phyloP scores from a whole-genome alignment of 1,284 basidiomycete species.

The Cystobasidium pallidum region DNA sequence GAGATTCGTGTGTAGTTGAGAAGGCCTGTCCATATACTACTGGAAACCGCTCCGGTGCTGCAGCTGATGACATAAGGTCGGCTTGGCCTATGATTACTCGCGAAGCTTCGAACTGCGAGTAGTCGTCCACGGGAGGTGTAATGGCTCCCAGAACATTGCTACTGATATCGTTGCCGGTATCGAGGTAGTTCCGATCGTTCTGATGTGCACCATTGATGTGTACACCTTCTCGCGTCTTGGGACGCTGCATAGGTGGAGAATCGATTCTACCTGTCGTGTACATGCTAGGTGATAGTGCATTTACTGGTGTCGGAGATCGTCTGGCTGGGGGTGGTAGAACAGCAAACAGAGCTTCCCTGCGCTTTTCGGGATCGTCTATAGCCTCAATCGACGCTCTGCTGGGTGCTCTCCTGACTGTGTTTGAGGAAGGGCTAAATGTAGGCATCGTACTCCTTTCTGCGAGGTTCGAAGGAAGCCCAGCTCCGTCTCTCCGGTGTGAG shows the following conservation, averaged over 20 bases:
- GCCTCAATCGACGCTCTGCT: slow-evolving; percentile 28
- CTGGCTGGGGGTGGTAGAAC: slow-evolving; percentile 32
- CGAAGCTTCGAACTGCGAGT: slow-evolving; percentile 29
- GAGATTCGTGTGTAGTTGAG: slow-evolving; percentile 33
- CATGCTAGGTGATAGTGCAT: slow-evolving; percentile 17
- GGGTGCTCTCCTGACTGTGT: not conserved
- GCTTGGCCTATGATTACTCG: slow-evolving; percentile 41
- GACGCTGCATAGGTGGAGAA: not conserved
- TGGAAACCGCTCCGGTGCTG: slow-evolving; percentile 26
- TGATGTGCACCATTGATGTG: not conserved
- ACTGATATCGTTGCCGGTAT: not conserved
- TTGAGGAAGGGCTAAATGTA: not conserved
- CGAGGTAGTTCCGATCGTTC: not conserved
- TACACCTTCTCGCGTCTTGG: not conserved
- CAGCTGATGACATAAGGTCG: slow-evolving; percentile 24
- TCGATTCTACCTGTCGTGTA: slow-evolving; percentile 13
- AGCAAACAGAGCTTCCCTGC: slow-evolving; percentile 40
- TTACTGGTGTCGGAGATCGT: slow-evolving; percentile 31
- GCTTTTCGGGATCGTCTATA: slow-evolving; percentile 35
- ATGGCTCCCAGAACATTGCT: not conserved
- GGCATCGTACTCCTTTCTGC: not conserved
- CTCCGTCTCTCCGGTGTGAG: not conserved
- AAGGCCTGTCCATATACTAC: slow-evolving; percentile 40
- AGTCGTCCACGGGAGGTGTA: slow-evolving; percentile 28
- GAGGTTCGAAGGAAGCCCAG: not conserved